Percentiles rank a stretch among this genome's conserved stretches.
These are phyloP conservation scores for Hyaloscypha finlandica DNA, from an alignment of 495 filamentous ascomycete species.

Conservation along the genomic window DNA sequence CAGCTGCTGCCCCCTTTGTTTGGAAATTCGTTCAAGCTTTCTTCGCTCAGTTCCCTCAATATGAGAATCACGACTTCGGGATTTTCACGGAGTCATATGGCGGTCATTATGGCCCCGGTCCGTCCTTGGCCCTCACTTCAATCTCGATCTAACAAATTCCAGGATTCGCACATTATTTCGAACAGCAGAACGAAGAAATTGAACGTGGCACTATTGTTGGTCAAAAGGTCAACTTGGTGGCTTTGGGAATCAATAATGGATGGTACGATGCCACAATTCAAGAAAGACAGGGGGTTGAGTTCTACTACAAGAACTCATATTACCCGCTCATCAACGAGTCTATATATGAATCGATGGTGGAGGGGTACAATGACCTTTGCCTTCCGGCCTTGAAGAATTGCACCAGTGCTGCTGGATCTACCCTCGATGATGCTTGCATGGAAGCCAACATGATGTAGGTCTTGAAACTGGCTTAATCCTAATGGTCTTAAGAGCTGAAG, in stretches of 20 bases:
- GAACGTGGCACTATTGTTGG: slow-evolving; percentile 42
- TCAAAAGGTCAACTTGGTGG: slow-evolving; percentile 41
- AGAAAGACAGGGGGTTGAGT: slow-evolving; percentile 54
- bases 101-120: slow-evolving; percentile 47
- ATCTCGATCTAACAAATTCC: neutral
- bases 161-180: slow-evolving; percentile 48
- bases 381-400: neutral
- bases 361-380: neutral
- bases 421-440: too few relatives aligned
- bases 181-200: slow-evolving; percentile 45
- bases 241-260: slow-evolving; percentile 55
- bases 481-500: too few relatives aligned
- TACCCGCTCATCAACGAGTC: slow-evolving; percentile 56
- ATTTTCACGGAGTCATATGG: slow-evolving; percentile 46
- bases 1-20: slow-evolving; percentile 45
- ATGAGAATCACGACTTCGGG: slow-evolving; percentile 45
- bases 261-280: slow-evolving; percentile 62
- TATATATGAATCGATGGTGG: neutral
- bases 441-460: too few relatives aligned
- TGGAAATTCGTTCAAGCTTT: slow-evolving; percentile 47
- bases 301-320: slow-evolving; percentile 69
- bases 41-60: slow-evolving; percentile 32
- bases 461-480: too few relatives aligned
- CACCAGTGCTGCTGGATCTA: neutral
- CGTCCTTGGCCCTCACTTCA: neutral